Conservation (phyloP, 2,329 filamentous ascomycete species). For the Byssoonygena ceratinophila region DNA sequence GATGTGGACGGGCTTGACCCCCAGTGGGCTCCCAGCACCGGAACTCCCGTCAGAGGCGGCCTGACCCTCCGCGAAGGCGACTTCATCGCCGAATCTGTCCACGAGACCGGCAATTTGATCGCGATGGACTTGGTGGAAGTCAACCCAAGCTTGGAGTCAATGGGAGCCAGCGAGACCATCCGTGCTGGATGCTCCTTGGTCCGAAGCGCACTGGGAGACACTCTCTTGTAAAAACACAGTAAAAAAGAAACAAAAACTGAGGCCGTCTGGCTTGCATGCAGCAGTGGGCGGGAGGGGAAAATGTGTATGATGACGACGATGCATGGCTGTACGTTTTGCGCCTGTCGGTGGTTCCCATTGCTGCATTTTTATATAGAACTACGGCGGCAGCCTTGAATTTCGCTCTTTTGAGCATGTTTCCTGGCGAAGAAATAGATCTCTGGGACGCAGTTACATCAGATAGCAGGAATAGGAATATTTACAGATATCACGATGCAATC, state of each 20-base stretch:
- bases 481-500: neutral
- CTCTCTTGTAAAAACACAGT: slow-evolving; percentile 51
- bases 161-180: slow-evolving; percentile 74
- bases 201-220: slow-evolving; percentile 84
- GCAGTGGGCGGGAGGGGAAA: neutral
- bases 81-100: slow-evolving; percentile 84
- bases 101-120: slow-evolving; percentile 66
- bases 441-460: neutral
- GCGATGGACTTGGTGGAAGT: slow-evolving; percentile 77
- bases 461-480: neutral
- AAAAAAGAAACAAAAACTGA: neutral
- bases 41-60: slow-evolving; percentile 86
- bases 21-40: slow-evolving; percentile 90
- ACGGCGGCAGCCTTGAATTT: slow-evolving; percentile 1
- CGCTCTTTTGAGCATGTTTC: neutral
- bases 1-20: slow-evolving; percentile 95
- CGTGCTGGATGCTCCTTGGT: slow-evolving; percentile 84
- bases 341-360: neutral
- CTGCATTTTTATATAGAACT: slow-evolving; percentile 6
- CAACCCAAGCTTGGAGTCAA: slow-evolving; percentile 59
- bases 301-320: neutral
- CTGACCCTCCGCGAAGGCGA: slow-evolving; percentile 91
- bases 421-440: neutral
- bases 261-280: neutral
- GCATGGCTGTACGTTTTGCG: neutral